A percentile compares a stretch with the other conserved stretches of the same genome.
Evolutionary conservation across 495 filamentous ascomycete genomes (phyloP).

Genomic region (Copromyces sp.): DNA sequence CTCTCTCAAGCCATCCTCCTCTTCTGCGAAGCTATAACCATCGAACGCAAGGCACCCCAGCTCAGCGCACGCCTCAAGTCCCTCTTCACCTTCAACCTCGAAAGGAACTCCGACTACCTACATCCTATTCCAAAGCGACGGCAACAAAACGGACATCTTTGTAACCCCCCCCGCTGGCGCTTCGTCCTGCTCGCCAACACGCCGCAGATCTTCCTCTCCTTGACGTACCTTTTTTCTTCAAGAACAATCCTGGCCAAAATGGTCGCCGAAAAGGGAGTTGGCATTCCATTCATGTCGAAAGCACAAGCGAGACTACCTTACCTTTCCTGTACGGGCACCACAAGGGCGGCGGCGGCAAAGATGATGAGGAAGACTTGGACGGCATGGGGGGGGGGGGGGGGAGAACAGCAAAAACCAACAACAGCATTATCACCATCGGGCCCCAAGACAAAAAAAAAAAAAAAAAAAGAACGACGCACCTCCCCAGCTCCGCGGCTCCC

Average conservation of each 20-base stretch:
- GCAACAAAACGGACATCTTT: conserved; percentile 9
- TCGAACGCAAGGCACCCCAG: not conserved
- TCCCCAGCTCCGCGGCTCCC: too few species aligned
- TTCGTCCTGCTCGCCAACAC: conserved; percentile 29
- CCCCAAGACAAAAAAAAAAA: not conserved
- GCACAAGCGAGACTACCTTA: not conserved
- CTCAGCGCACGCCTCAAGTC: not conserved
- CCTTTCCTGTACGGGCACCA: not conserved
- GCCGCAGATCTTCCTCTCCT: conserved; percentile 34
- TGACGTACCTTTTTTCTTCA: conserved; percentile 33
- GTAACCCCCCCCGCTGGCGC: not conserved
- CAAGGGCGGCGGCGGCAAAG: too few species aligned
- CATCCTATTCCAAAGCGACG: not conserved
- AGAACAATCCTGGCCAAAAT: conserved; percentile 30
- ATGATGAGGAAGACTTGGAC: not conserved
- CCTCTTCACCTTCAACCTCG: not conserved
- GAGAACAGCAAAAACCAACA: not conserved
- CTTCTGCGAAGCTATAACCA: not conserved
- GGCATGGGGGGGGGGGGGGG: not conserved
- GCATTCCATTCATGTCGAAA: conserved; percentile 5
- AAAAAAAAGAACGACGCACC: too few species aligned
- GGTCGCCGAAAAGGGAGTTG: conserved; percentile 20
- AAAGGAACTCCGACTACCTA: not conserved
- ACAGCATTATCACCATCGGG: too few species aligned
- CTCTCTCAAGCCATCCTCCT: not conserved